Base-by-base conservation (phyloP, 2,329 filamentous ascomycete genomes). In the Colletotrichum limetticola region DNA sequence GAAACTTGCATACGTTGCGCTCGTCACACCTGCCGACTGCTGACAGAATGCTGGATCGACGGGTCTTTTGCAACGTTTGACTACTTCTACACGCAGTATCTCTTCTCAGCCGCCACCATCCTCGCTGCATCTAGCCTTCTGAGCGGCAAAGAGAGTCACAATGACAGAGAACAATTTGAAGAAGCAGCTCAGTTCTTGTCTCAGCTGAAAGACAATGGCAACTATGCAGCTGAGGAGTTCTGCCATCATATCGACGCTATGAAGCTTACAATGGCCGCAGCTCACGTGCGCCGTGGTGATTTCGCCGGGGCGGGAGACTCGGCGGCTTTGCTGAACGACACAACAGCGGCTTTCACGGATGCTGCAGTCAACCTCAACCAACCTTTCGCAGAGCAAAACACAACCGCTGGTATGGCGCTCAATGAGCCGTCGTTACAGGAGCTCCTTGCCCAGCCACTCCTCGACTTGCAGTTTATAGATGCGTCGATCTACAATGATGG, bases 1-100 rank as follows among this genome's bases (percentile, higher is more conserved):
- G 84, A 85, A 63, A 84, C 86, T 0, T 87, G 85, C 65, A 81
- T 86, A 0, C 80, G 83, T 19, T 85, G 84, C 30, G 85, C 86
- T 0, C 80, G 84, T 0, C 83, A 87, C 42, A 86, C 85, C 0
- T 82, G 82, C 57, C 80, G 80, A 0, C 77, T 87, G 0, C 77
- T 87, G 0, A 84, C 82, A 3, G 80, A 85, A 6, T 81, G 81
- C 14, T 87, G 86, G 86, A 82, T 86, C 2, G 82, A 85, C 37
- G 86, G 86, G 0, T 83, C 84, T 0, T 86, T 87, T 66, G 78
- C 82, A 0, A 86, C 82, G 0, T 86, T 87, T 58, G 86, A 86
- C 71, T 87, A 86, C 76, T 84, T 84, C 59, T 81, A 83, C 76
- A 83, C 83, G 0, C 84, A 86, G 59, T 86, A 86, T 53, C 82